Conservation (phyloP, 352 stramenopile species). For the Phytophthora aleatoria region DNA sequence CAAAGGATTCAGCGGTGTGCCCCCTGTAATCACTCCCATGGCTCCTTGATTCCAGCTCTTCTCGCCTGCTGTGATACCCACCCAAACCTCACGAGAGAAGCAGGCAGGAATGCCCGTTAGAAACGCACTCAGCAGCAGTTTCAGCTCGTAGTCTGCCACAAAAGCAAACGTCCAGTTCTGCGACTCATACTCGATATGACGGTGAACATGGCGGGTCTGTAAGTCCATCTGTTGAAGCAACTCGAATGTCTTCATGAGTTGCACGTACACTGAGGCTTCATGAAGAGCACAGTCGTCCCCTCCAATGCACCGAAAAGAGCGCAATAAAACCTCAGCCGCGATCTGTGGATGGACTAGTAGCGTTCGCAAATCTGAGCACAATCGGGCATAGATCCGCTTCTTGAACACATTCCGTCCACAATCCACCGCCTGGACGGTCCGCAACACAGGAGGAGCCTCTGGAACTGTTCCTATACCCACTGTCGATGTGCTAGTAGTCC, state of each 20-base stretch:
- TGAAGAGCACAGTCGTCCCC: slow-evolving; percentile 32
- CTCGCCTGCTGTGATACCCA: slow-evolving; percentile 20
- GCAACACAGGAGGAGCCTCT: slow-evolving; percentile 32
- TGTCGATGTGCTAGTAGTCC: slow-evolving; percentile 33
- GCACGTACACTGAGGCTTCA: slow-evolving; percentile 50
- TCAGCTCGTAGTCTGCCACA: slow-evolving; percentile 84
- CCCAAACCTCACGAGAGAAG: slow-evolving; percentile 47
- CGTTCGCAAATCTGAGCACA: slow-evolving; percentile 84
- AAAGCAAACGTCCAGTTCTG: slow-evolving; percentile 87
- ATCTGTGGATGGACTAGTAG: slow-evolving; percentile 74
- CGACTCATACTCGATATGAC: slow-evolving; percentile 85
- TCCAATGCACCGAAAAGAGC: slow-evolving; percentile 53
- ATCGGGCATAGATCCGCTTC: slow-evolving; percentile 74
- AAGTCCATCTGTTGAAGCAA: slow-evolving; percentile 84
- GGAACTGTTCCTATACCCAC: slow-evolving; percentile 22
- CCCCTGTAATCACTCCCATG: slow-evolving; percentile 23
- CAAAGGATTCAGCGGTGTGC: slow-evolving; percentile 36
- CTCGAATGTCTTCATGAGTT: slow-evolving; percentile 66
- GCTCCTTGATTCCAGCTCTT: slow-evolving; percentile 31
- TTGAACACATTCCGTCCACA: slow-evolving; percentile 76
- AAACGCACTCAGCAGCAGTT: slow-evolving; percentile 74
- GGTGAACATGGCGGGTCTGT: slow-evolving; percentile 63
- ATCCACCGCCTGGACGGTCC: slow-evolving; percentile 63
- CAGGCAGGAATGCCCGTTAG: slow-evolving; percentile 60
- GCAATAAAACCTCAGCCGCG: slow-evolving; percentile 58